Evolutionary conservation across 768 basidiomycete genomes (phyloP).

Genomic region (Rhizopogon rudus): DNA sequence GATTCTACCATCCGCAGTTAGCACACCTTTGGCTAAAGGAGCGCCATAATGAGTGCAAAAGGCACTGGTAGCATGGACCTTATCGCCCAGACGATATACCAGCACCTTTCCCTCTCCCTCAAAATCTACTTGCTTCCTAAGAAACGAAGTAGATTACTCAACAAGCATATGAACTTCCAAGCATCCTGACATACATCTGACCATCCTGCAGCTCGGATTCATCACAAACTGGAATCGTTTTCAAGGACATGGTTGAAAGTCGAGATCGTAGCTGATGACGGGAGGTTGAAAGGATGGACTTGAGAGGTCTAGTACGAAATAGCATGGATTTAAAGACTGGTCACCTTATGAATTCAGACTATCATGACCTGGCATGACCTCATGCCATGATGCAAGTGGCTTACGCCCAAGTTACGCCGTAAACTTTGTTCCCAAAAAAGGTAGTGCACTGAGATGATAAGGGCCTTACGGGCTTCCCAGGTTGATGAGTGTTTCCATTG

Average conservation of each 20-base stretch:
- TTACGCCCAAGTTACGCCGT: too few relatives aligned
- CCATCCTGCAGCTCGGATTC: slow-evolving; percentile 47
- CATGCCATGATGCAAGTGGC: too few relatives aligned
- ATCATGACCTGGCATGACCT: too few relatives aligned
- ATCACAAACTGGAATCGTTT: slow-evolving; percentile 45
- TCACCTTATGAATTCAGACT: not conserved
- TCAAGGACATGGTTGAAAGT: slow-evolving; percentile 25
- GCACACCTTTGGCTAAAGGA: slow-evolving; percentile 76
- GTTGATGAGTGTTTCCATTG: too few relatives aligned
- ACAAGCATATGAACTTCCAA: not conserved
- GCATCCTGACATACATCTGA: slow-evolving; percentile 38
- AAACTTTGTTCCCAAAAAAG: not conserved
- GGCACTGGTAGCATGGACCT: slow-evolving; percentile 74
- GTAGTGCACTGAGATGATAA: too few relatives aligned
- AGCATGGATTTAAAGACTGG: not conserved
- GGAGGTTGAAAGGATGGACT: not conserved
- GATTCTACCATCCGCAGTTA: slow-evolving; percentile 73
- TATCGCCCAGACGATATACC: slow-evolving; percentile 68
- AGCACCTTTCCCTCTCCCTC: slow-evolving; percentile 72
- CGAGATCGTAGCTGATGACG: not conserved
- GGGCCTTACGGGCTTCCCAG: too few relatives aligned
- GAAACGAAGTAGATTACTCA: not conserved
- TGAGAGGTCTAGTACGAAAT: not conserved
- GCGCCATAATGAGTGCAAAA: slow-evolving; percentile 94
- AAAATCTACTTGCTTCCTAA: slow-evolving; percentile 81